Evolutionary conservation across 345 rosid genomes (phyloP), one percentile per base, ranked within the genome.

Genomic region (Limnanthes douglasii): DNA sequence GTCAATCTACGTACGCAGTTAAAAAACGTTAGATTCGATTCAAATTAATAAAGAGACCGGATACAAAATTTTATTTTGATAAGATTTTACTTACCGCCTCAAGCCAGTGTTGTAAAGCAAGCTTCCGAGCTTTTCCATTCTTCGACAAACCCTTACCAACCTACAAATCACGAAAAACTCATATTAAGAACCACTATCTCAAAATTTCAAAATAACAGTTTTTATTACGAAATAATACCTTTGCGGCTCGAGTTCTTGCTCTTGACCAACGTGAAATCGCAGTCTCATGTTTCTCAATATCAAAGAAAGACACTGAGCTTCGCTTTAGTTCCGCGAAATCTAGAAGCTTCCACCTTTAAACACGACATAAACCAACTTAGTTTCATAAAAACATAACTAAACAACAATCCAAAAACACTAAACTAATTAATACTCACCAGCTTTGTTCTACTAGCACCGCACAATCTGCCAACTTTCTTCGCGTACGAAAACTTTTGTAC

Each of bases 211-310:
- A 6, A 26, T n/a, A 26, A 26, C 6, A 26, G 11, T 2, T 9
- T 8, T 26, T 12, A 2, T 2, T 8, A 26, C 8, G 9, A 1
- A 21, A 22, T 29, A 18, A 26, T 47, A 62, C 70, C 64, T 77
- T 90, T 21, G 98, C 96, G 11, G 85, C 98, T 62, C 85, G 58
- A 22, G 69, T 84, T 58, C 94, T 80, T 1, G 96, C 98, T 64
- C 98, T 80, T 12, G 88, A 75, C 98, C 98, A 90, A 34, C 94
- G 84, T 0, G 92, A 85, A 41, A 75, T 75, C 39, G 98, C 96
- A 9, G 85, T 74, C 68, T 90, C 96, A 4, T 80, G 94, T 51
- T 90, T 90, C 65, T 80, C 83, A 8, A 75, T 70, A 30, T 73
- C 98, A 16, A 84, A 84, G 64, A 77, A 90, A 6, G 96, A 84